A percentile compares a stretch with the other conserved stretches of the same genome.
Evolutionary conservation across 2,329 filamentous ascomycete genomes (phyloP).

Genomic region (Claviceps citrina): DNA sequence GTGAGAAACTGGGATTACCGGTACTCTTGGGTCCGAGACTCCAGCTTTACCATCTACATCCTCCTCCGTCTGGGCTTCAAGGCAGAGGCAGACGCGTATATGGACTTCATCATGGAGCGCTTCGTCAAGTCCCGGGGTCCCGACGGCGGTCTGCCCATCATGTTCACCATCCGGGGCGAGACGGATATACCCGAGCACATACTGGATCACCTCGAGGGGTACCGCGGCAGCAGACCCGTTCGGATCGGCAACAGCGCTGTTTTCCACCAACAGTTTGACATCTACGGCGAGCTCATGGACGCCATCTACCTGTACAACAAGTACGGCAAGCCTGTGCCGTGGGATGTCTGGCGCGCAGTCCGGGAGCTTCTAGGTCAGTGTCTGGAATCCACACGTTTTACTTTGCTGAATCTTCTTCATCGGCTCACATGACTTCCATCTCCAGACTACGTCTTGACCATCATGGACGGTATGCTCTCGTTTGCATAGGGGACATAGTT

Average conservation of each 20-base stretch:
- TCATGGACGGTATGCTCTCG: constrained; percentile 37
- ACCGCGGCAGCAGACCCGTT: constrained; percentile 54
- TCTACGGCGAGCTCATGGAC: constrained; percentile 67
- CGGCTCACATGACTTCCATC: neutral
- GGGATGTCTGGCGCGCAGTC: constrained; percentile 61
- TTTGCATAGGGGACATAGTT: neutral
- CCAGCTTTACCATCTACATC: constrained; percentile 65
- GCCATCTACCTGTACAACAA: constrained; percentile 67
- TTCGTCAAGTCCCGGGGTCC: constrained; percentile 45
- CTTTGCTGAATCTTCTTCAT: too few relatives aligned
- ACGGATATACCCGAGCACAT: constrained; percentile 60
- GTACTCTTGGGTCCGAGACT: constrained; percentile 66
- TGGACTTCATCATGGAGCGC: constrained; percentile 60
- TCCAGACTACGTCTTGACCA: constrained; percentile 51
- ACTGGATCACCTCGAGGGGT: constrained; percentile 56
- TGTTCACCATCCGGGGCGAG: constrained; percentile 65
- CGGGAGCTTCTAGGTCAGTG: constrained; percentile 43
- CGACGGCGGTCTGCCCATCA: constrained; percentile 55
- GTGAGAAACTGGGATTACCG: constrained; percentile 55
- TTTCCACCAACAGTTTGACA: constrained; percentile 63
- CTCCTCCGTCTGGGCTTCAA: constrained; percentile 61
- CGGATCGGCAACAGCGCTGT: constrained; percentile 65
- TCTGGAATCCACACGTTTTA: neutral
- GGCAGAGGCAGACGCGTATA: constrained; percentile 62
- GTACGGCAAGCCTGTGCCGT: constrained; percentile 60